These are phyloP conservation scores for Chytriomyces sp. DNA, from an alignment of 192 early-diverging fungal genomes.

Conservation along the genomic window DNA sequence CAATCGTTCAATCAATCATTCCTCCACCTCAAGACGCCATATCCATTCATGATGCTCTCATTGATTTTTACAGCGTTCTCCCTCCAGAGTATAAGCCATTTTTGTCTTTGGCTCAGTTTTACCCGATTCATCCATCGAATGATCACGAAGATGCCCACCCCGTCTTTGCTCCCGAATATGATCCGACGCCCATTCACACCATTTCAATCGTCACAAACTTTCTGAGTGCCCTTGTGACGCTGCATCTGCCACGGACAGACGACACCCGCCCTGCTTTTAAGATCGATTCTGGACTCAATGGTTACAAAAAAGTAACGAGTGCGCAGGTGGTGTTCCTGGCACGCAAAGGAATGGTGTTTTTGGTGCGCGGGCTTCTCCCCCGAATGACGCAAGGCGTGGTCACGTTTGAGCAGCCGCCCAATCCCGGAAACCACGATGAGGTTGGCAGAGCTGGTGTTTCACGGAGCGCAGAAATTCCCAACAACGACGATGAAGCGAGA, in stretches of 20 bases:
- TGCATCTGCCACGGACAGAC: conserved; percentile 32
- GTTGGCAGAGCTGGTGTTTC: too few relatives aligned
- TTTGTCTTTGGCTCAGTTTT: conserved; percentile 18
- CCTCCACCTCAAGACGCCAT: conserved; percentile 10
- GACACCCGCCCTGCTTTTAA: conserved; percentile 28
- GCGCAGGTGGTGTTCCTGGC: conserved; percentile 14
- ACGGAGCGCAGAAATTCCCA: too few relatives aligned
- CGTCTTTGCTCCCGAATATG: neutral
- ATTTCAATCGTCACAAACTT: conserved; percentile 19
- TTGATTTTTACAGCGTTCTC: conserved; percentile 29
- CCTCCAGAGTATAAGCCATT: conserved; percentile 24
- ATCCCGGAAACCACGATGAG: neutral
- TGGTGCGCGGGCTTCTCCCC: neutral
- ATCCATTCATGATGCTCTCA: conserved; percentile 27
- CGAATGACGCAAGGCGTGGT: neutral
- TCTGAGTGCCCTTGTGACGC: conserved; percentile 18
- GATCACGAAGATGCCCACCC: neutral
- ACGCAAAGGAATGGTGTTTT: conserved; percentile 16
- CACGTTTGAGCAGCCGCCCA: neutral
- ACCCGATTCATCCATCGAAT: neutral
- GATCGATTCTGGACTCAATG: neutral
- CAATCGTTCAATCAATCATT: conserved; percentile 8
- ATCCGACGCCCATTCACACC: conserved; percentile 8
- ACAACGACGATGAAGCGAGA: too few relatives aligned
- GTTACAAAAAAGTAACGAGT: conserved; percentile 1